Conservation (phyloP, 768 basidiomycete genomes). For the Austroboletus festivus region DNA sequence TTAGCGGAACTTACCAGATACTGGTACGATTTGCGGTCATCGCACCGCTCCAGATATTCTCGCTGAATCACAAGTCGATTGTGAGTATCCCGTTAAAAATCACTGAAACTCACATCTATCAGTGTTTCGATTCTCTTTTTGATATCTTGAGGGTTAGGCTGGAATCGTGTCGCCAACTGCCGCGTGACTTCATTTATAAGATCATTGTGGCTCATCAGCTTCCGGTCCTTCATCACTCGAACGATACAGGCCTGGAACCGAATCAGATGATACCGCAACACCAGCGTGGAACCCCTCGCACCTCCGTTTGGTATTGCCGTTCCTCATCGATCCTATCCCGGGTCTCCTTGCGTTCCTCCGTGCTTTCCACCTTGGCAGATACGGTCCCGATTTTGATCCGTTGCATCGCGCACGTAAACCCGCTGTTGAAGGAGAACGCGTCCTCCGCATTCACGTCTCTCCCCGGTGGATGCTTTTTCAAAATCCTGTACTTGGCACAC, state of each 20-base stretch:
- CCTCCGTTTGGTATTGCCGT: constrained; percentile 85
- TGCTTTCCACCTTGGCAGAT: constrained; percentile 81
- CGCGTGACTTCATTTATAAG: constrained; percentile 88
- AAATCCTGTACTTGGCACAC: constrained; percentile 88
- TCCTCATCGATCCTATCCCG: constrained; percentile 89
- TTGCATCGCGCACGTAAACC: constrained; percentile 77
- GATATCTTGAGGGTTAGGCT: constrained; percentile 79
- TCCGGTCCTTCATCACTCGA: constrained; percentile 95
- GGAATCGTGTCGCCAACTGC: constrained; percentile 81
- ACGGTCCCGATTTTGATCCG: constrained; percentile 93
- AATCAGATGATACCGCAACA: constrained; percentile 2
- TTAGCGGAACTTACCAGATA: constrained; percentile 47
- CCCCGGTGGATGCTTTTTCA: constrained; percentile 88
- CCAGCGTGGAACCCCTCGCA: constrained; percentile 31
- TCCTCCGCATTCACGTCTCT: constrained; percentile 77
- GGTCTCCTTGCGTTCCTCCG: constrained; percentile 87
- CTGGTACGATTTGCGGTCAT: constrained; percentile 85
- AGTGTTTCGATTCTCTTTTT: constrained; percentile 92
- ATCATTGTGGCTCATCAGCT: constrained; percentile 83
- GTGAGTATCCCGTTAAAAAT: neutral
- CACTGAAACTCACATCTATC: constrained; percentile 68
- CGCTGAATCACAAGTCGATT: constrained; percentile 45
- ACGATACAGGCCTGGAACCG: constrained; percentile 90
- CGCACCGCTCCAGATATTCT: constrained; percentile 91
- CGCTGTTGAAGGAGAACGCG: constrained; percentile 84